phyloP scores from a whole-genome alignment of 2,329 filamentous ascomycete genomes.

The Fulvia fulva region DNA sequence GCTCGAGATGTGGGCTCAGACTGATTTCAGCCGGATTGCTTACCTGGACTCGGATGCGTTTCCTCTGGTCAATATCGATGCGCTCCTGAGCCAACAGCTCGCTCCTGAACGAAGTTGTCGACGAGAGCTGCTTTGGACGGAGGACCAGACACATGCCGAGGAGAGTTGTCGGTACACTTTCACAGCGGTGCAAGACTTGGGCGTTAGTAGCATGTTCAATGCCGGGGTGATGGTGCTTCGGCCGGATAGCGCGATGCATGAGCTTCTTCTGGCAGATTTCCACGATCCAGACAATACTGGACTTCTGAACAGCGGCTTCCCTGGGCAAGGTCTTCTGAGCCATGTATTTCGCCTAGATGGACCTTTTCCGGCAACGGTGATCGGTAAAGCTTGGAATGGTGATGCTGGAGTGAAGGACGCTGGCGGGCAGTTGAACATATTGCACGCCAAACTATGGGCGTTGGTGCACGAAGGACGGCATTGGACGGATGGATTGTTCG shows the following conservation, averaged over 20 bases:
- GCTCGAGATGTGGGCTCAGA: constrained; percentile 36
- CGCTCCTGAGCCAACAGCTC: constrained; percentile 27
- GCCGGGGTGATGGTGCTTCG: constrained; percentile 34
- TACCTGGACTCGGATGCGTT: constrained; percentile 36
- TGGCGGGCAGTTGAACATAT: constrained; percentile 28
- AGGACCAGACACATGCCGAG: constrained; percentile 23
- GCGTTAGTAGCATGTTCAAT: constrained; percentile 27
- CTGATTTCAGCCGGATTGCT: constrained; percentile 29
- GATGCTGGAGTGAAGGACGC: constrained; percentile 27
- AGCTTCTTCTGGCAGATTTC: constrained; percentile 33
- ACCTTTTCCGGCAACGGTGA: constrained; percentile 27
- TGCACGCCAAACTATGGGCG: constrained; percentile 36
- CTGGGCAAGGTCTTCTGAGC: constrained; percentile 35
- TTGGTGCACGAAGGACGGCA: not conserved
- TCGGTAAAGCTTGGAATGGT: constrained; percentile 31
- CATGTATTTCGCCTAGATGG: constrained; percentile 32
- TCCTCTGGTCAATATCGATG: constrained; percentile 30
- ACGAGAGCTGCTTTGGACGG: constrained; percentile 21
- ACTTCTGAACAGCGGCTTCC: constrained; percentile 31
- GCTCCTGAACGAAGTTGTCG: constrained; percentile 24
- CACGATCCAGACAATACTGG: constrained; percentile 23
- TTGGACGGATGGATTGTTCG: constrained; percentile 3
- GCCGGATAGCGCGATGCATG: constrained; percentile 30
- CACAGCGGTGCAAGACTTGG: constrained; percentile 23
- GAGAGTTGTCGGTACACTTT: constrained; percentile 31